phyloP scores from a whole-genome alignment of 495 filamentous ascomycete species.

The Penicillium argentinense region DNA sequence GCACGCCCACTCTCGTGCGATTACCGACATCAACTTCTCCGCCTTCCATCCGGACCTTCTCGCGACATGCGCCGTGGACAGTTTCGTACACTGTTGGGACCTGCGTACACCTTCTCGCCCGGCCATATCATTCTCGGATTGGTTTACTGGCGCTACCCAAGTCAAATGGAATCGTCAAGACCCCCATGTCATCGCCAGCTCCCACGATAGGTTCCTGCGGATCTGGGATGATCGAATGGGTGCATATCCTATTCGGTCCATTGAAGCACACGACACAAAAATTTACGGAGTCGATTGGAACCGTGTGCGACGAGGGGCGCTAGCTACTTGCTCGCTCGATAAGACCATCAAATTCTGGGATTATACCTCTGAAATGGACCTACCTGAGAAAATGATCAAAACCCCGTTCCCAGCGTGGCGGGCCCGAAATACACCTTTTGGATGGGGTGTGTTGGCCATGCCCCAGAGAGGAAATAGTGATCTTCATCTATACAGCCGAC shows the following conservation, averaged over 20 bases:
- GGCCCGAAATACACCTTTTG: constrained; percentile 92
- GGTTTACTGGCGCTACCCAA: constrained; percentile 92
- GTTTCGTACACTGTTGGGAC: constrained; percentile 94
- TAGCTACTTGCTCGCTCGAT: constrained; percentile 89
- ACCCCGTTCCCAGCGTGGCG: constrained; percentile 90
- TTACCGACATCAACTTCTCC: constrained; percentile 96
- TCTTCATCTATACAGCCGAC: constrained; percentile 83
- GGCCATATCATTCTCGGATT: constrained; percentile 83
- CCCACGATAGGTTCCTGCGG: constrained; percentile 80
- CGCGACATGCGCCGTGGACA: constrained; percentile 90
- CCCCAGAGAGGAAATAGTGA: constrained; percentile 82
- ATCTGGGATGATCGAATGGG: constrained; percentile 91
- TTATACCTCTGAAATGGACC: constrained; percentile 60
- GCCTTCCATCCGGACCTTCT: constrained; percentile 87
- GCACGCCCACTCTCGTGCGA: constrained; percentile 84
- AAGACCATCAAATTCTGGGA: constrained; percentile 96
- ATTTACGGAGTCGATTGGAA: constrained; percentile 98
- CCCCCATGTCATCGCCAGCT: constrained; percentile 79
- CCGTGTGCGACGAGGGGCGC: constrained; percentile 62
- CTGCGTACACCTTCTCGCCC: constrained; percentile 72
- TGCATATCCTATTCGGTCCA: constrained; percentile 74
- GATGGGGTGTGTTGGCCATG: constrained; percentile 85
- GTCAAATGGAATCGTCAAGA: constrained; percentile 95
- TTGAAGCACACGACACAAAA: constrained; percentile 89
- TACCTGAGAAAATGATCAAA: constrained; percentile 70